Evolutionary conservation across 305 asterid genomes (phyloP), one percentile per base, ranked within the genome.

Genomic region (Fraxinus ornus): DNA sequence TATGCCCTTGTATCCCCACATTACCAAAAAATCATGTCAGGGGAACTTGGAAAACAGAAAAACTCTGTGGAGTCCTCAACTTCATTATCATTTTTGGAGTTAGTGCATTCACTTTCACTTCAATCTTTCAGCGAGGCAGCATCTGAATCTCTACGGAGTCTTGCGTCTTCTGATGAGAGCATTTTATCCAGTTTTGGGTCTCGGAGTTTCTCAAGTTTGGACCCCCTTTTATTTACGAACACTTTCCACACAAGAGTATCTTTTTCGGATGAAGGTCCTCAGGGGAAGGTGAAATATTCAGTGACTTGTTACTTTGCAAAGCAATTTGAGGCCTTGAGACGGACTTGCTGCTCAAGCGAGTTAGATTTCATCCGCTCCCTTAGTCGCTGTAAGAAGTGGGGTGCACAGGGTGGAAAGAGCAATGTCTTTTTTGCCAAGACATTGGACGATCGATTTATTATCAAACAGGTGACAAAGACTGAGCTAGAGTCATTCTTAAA

Each of bases 391-490:
- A 94, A 90, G 90, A 94, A 90, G 86, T 94, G 97, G 98, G 97
- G 98, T 85, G 98, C 97, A 73, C 97, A 91, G 87, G 98, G 97
- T 85, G 98, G 98, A 83, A 94, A 94, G 91, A 94, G 97, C 90
- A 91, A 91, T 84, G 97, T 91, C 83, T 92, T 90, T 79, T 94
- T 94, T 78, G 98, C 97, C 70, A 94, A 93, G 84, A 92, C 97
- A 78, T 85, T 94, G 91, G 98, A 94, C 36, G 97, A 93, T 81
- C 89, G 98, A 84, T 93, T 94, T 86, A 93, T 93, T 81, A 92
- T 94, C 89, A 94, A 94, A 85, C 97, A 94, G 88, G 97, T 93
- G 74, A 93, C 94, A 1, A 94, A 93, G 92, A 92, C 97, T 0
- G 98, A 93, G 86, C 84, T 94, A 21, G 98, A 94, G 87, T 94